Conservation (phyloP, 257 asterid species). For the Paraleonurus japonicus region DNA sequence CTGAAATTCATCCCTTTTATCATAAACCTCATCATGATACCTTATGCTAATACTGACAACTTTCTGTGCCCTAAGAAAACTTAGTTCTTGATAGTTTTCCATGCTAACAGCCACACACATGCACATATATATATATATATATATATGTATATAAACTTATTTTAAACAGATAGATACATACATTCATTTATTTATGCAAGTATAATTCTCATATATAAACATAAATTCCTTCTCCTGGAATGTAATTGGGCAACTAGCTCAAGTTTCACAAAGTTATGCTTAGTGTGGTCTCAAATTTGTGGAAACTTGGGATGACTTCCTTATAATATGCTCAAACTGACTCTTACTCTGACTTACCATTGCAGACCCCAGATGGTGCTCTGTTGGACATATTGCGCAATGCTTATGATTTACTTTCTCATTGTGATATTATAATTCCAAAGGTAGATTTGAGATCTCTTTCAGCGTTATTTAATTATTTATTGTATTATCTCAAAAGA, state of each 20-base stretch:
- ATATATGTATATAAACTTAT: too few species aligned
- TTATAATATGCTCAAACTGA: neutral
- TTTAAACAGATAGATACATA: neutral
- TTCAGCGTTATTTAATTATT: constrained; percentile 4
- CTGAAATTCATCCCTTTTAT: constrained; percentile 20
- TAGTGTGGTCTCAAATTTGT: constrained; percentile 7
- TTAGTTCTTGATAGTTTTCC: constrained; percentile 19
- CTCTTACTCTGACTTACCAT: constrained; percentile 25
- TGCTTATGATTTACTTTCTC: constrained; percentile 89
- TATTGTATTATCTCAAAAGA: neutral
- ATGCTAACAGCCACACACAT: neutral
- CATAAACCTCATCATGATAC: constrained; percentile 14
- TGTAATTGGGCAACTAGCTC: constrained; percentile 7
- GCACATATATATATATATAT: neutral
- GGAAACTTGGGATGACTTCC: constrained; percentile 4
- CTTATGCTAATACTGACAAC: constrained; percentile 9
- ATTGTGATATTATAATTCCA: constrained; percentile 73
- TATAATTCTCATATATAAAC: neutral
- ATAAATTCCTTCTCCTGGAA: neutral
- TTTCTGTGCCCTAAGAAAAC: constrained; percentile 13
- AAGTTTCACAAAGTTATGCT: constrained; percentile 10
- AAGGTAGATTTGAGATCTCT: constrained; percentile 49
- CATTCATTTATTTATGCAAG: neutral
- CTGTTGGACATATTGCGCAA: constrained; percentile 94
- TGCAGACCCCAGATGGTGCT: constrained; percentile 99